Percentiles rank a stretch among this genome's conserved stretches.
Conservation (phyloP, 1,284 basidiomycete species). For the Coriolopsis trogii region DNA sequence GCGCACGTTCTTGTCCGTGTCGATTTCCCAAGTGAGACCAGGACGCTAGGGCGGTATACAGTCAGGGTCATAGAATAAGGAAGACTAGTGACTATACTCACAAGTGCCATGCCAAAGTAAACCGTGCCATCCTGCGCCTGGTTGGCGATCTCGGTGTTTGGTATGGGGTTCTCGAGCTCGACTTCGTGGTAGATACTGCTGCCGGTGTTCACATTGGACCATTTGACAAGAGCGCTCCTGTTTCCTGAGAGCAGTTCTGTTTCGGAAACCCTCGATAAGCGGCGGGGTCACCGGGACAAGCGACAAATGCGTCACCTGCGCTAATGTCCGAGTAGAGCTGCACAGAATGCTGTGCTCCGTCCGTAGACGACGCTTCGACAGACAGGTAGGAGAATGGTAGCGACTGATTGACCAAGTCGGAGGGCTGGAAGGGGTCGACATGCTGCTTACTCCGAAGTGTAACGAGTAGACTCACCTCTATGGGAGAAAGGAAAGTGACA, state of each 20-base stretch:
- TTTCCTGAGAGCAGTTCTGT: constrained; percentile 27
- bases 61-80: background rate
- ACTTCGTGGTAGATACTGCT: constrained; percentile 22
- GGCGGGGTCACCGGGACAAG: constrained; percentile 30
- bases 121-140: constrained; percentile 28
- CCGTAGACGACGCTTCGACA: constrained; percentile 32
- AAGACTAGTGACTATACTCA: background rate
- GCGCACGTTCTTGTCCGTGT: constrained; percentile 4
- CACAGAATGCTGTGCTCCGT: constrained; percentile 35
- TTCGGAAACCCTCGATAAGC: background rate
- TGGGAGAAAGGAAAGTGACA: constrained; percentile 26
- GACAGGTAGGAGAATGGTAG: constrained; percentile 37
- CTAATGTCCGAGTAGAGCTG: constrained; percentile 40
- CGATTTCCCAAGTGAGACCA: constrained; percentile 23
- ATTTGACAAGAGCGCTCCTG: constrained; percentile 9
- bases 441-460: background rate
- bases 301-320: constrained; percentile 23
- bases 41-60: constrained; percentile 13
- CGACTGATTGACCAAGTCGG: constrained; percentile 37
- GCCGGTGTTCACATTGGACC: constrained; percentile 14
- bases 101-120: constrained; percentile 26
- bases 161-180: constrained; percentile 17
- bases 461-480: constrained; percentile 21
- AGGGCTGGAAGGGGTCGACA: constrained; percentile 24
- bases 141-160: constrained; percentile 16